Percentiles rank a stretch among this genome's conserved stretches.
Conservation (phyloP, 257 asterid genomes). For the Scutellaria barbata region DNA sequence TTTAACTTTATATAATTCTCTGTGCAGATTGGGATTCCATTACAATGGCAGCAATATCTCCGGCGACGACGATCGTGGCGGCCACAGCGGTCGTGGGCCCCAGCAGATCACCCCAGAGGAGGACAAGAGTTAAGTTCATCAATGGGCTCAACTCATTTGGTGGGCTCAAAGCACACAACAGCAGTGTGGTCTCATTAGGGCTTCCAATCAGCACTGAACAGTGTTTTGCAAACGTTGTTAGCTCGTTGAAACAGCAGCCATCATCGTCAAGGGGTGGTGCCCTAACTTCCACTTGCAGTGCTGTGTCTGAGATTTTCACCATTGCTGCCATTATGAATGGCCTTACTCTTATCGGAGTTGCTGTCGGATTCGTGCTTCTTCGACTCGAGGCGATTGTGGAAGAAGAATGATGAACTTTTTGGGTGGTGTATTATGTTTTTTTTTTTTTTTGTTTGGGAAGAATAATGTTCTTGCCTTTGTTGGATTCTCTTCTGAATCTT, state of each 20-base stretch:
- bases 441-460: conserved; percentile 37
- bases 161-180: conserved; percentile 86
- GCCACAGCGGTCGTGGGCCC: conserved; percentile 48
- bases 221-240: conserved; percentile 67
- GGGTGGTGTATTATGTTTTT: conserved; percentile 28
- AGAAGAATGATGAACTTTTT: conserved; percentile 58
- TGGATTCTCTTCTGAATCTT: conserved; percentile 39
- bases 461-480: conserved; percentile 20
- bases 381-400: conserved; percentile 75
- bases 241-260: conserved; percentile 49
- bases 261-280: conserved; percentile 50
- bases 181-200: conserved; percentile 56
- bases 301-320: conserved; percentile 68
- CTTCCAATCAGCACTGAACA: conserved; percentile 64
- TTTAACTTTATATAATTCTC: conserved; percentile 9
- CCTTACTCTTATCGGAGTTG: conserved; percentile 79
- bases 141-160: conserved; percentile 74
- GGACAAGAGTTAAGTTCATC: conserved; percentile 55
- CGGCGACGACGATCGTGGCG: conserved; percentile 46
- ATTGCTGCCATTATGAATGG: conserved; percentile 72
- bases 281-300: conserved; percentile 65
- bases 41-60: conserved; percentile 49
- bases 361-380: conserved; percentile 87
- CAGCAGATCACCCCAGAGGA: conserved; percentile 44
- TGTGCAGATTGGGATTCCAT: conserved; percentile 59